Evolutionary conservation across 2,329 filamentous ascomycete genomes (phyloP).

Genomic region (Stemphylium lycopersici): DNA sequence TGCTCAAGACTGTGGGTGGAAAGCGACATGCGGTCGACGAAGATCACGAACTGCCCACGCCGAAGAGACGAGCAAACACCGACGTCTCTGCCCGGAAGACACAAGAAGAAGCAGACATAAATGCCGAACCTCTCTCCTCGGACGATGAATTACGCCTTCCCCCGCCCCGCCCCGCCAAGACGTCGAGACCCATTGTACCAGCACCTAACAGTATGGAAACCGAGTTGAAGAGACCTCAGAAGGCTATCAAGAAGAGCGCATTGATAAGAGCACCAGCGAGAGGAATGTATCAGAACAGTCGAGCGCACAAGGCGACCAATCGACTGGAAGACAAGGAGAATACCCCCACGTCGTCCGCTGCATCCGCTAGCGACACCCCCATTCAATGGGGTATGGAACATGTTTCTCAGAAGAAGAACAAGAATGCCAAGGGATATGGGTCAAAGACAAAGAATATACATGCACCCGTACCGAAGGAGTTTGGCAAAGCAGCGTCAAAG

Average conservation of each 20-base stretch:
- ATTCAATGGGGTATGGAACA: constrained; percentile 19
- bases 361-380: background rate
- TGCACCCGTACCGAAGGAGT: constrained; percentile 8
- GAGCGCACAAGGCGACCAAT: constrained; percentile 16
- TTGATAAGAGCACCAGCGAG: constrained; percentile 12
- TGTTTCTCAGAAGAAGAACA: constrained; percentile 13
- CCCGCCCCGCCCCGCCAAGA: constrained; percentile 9
- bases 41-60: constrained; percentile 43
- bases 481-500: constrained; percentile 4
- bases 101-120: constrained; percentile 15
- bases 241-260: background rate
- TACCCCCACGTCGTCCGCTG: constrained; percentile 11
- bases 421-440: constrained; percentile 4
- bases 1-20: constrained; percentile 41
- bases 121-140: constrained; percentile 31
- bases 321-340: constrained; percentile 27
- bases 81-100: background rate
- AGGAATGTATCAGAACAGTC: constrained; percentile 15
- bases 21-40: constrained; percentile 46
- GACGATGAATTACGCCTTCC: constrained; percentile 23
- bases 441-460: constrained; percentile 21
- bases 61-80: constrained; percentile 9
- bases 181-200: constrained; percentile 1
- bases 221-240: constrained; percentile 13
- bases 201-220: constrained; percentile 1